Evolutionary conservation across 2,329 filamentous ascomycete genomes (phyloP).

Genomic region (Escovopsis sp.): DNA sequence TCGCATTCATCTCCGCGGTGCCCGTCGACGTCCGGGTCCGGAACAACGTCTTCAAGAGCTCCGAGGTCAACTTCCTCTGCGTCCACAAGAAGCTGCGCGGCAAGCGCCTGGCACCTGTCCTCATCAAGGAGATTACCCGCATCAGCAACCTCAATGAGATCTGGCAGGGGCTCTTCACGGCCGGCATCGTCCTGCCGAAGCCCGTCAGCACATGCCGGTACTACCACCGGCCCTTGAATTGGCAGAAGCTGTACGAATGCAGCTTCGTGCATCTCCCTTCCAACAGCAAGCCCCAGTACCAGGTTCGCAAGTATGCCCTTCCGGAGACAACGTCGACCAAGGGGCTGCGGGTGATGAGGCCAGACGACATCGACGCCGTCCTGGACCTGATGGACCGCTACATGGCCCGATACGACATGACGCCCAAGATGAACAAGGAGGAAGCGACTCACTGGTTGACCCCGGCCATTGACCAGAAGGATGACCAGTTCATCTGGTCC

Average conservation of each 20-base stretch:
- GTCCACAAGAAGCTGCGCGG: slow-evolving; percentile 95
- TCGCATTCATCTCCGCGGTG: slow-evolving; percentile 91
- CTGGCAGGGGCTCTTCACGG: slow-evolving; percentile 94
- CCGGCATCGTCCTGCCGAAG: slow-evolving; percentile 76
- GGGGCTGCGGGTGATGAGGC: slow-evolving; percentile 68
- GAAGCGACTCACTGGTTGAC: slow-evolving; percentile 86
- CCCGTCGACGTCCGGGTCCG: slow-evolving; percentile 73
- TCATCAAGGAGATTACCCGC: slow-evolving; percentile 96
- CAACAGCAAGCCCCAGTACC: slow-evolving; percentile 70
- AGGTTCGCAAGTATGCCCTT: slow-evolving; percentile 74
- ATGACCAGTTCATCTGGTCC: slow-evolving; percentile 78
- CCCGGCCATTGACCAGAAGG: slow-evolving; percentile 40
- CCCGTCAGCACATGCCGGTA: slow-evolving; percentile 90
- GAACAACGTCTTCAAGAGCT: slow-evolving; percentile 57
- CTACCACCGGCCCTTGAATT: slow-evolving; percentile 86
- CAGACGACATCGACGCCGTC: slow-evolving; percentile 63
- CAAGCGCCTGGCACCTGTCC: slow-evolving; percentile 80
- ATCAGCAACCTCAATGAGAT: slow-evolving; percentile 75
- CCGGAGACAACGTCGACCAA: slow-evolving; percentile 57
- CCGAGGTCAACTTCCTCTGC: slow-evolving; percentile 96
- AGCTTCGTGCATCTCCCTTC: slow-evolving; percentile 82
- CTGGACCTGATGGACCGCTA: slow-evolving; percentile 63
- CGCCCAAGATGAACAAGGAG: slow-evolving; percentile 62
- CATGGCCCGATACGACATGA: slow-evolving; percentile 65
- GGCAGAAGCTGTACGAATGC: slow-evolving; percentile 89